These are phyloP conservation scores for Isatis tinctoria DNA, from an alignment of 345 rosid species.

Conservation along the genomic window DNA sequence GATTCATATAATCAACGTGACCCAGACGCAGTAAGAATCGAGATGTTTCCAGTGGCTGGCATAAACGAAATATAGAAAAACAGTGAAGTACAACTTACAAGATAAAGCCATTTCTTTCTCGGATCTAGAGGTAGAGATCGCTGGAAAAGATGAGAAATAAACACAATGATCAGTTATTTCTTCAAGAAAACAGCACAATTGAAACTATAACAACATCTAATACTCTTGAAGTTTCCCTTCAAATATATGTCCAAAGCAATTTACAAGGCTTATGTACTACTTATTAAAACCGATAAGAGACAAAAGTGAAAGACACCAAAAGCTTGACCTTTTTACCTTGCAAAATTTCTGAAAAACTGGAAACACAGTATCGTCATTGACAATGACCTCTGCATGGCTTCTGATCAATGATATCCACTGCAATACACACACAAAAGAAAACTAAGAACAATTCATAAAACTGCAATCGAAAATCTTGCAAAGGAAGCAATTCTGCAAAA, in stretches of 20 bases:
- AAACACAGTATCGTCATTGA: conserved; percentile 62
- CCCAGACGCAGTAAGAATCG: background rate
- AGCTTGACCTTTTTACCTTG: conserved; percentile 57
- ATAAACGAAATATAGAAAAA: background rate
- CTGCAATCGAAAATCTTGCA: background rate
- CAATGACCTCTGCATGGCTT: conserved; percentile 70
- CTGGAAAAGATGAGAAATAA: conserved; percentile 37
- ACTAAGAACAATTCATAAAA: background rate
- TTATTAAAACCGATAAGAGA: background rate
- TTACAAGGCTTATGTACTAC: background rate
- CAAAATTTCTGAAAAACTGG: conserved; percentile 68
- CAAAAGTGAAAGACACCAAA: conserved; percentile 3
- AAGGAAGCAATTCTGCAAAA: background rate
- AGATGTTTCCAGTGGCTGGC: background rate
- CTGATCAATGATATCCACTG: conserved; percentile 85
- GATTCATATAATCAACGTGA: background rate
- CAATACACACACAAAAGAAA: conserved; percentile 3
- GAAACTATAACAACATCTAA: background rate
- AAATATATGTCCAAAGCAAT: background rate
- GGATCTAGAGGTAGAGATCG: conserved; percentile 64
- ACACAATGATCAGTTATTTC: background rate
- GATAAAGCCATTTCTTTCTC: conserved; percentile 52
- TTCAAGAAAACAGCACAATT: background rate
- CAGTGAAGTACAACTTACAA: conserved; percentile 42
- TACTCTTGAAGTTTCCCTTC: background rate